Conservation (phyloP, 2,329 filamentous ascomycete species). For the Bipolaris oryzae region DNA sequence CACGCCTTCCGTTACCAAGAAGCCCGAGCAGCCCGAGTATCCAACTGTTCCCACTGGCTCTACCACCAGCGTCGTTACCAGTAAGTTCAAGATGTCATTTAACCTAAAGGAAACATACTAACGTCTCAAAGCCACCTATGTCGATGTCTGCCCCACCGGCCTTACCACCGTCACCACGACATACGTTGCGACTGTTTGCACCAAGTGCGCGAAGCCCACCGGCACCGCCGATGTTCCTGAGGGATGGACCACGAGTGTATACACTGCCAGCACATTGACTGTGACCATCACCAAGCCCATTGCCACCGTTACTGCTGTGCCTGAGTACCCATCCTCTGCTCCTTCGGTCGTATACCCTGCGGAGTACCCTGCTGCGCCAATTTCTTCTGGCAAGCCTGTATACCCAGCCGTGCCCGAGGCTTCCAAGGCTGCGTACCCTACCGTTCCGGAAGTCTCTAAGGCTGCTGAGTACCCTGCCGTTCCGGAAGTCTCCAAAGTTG, state of each 20-base stretch:
- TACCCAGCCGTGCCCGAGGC: constrained; percentile 5
- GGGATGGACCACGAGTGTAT: constrained; percentile 43
- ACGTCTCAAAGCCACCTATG: constrained; percentile 30
- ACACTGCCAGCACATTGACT: constrained; percentile 38
- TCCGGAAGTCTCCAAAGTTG: not conserved
- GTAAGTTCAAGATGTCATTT: constrained; percentile 13
- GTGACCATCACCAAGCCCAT: constrained; percentile 43
- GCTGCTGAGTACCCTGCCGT: constrained; percentile 5
- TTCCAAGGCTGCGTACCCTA: constrained; percentile 1
- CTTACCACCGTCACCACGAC: constrained; percentile 42
- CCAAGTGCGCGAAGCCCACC: constrained; percentile 27
- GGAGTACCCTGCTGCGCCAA: constrained; percentile 7
- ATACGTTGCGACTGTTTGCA: constrained; percentile 39
- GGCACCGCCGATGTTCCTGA: constrained; percentile 28
- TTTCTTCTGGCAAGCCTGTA: constrained; percentile 5
- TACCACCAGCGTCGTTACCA: constrained; percentile 28
- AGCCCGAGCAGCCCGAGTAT: constrained; percentile 21
- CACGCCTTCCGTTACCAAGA: constrained; percentile 21
- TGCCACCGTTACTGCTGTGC: constrained; percentile 24
- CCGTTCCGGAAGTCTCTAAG: not conserved
- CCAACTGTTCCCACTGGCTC: constrained; percentile 15
- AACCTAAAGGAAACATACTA: not conserved
- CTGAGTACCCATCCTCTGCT: constrained; percentile 19
- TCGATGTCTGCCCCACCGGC: constrained; percentile 47
- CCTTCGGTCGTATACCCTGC: constrained; percentile 14